Evolutionary conservation across 495 filamentous ascomycete species (phyloP).

Genomic region (Aspergillus steynii): DNA sequence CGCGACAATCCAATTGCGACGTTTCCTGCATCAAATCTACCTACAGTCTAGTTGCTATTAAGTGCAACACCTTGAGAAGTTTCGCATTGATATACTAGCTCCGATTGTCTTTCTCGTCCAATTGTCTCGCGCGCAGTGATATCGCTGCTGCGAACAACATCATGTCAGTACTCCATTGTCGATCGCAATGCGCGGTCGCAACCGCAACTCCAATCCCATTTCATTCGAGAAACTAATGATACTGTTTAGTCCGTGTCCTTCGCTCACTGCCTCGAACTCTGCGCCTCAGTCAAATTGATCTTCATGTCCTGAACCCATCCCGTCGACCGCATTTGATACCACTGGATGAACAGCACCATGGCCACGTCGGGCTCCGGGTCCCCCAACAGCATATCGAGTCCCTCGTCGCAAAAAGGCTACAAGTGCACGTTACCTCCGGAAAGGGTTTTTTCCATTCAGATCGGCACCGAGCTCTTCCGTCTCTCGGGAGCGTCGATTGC

Average conservation of each 20-base stretch:
- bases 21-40: background rate
- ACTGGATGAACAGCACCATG: background rate
- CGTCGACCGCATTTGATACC: background rate
- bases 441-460: constrained; percentile 90
- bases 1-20: background rate
- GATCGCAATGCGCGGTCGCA: background rate
- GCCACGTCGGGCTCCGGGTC: background rate
- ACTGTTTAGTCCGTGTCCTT: background rate
- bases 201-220: background rate
- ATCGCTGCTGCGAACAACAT: background rate
- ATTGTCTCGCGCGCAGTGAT: background rate
- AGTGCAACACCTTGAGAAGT: too few relatives aligned
- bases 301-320: background rate
- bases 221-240: background rate
- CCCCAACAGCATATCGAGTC: background rate
- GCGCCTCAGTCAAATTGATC: too few relatives aligned
- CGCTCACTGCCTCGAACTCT: too few relatives aligned
- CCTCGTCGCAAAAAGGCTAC: constrained; percentile 4
- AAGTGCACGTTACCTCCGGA: constrained; percentile 49
- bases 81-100: too few relatives aligned
- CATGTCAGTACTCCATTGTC: background rate
- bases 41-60: too few relatives aligned
- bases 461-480: constrained; percentile 87
- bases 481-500: constrained; percentile 93
- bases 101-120: too few relatives aligned